Base-by-base conservation (phyloP, 352 stramenopile species). In the Phytophthora megakarya region DNA sequence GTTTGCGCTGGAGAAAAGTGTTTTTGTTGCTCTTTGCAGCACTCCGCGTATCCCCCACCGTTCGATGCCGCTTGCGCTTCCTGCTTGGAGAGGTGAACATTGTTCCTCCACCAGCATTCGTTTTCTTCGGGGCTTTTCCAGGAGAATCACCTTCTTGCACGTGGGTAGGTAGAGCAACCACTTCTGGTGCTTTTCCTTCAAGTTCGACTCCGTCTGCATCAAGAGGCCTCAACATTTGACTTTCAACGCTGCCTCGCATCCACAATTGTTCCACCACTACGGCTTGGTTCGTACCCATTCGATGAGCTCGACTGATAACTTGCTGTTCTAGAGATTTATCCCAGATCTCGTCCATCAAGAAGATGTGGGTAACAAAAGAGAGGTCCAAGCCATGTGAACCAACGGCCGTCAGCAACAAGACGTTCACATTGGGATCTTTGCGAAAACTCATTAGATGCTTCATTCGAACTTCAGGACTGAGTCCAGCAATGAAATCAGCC, bases 351-450 rank as follows among this genome's bases (percentile, higher is more conserved):
- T 99, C 96, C 65, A 98, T 88, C 28, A 99, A 75, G 57, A 98
- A 98, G n/a, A 99, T 98, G 71, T 99, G 95, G 22, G 96, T 99
- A 19, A 98, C 94, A 77, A 99, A 99, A 38, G 90, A 98, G 11
- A 99, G 75, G 63, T 99, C 96, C 44, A 99, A 84, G 12, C 97
- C 97, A 51, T 98, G 89, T 18, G 86, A 96, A 1, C 97, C 97
- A 58, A 98, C 89, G 37, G 98, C 97, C 0, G 82, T 93, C 21
- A 99, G 73, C 11, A 99, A 73, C 40, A 99, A 82, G 16, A 98
- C 88, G 49, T 97, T 97, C 30, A 90, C 73, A 42, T 86, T 73
- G 15, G 81, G 72, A 62, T 93, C 69, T 18, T 79, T 65, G 28
- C 72, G 70, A 53, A 96, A 96, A 21, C 59, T 57, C 22, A 75